Base-by-base conservation (phyloP, 2,329 filamentous ascomycete genomes). In the Capronia americana region DNA sequence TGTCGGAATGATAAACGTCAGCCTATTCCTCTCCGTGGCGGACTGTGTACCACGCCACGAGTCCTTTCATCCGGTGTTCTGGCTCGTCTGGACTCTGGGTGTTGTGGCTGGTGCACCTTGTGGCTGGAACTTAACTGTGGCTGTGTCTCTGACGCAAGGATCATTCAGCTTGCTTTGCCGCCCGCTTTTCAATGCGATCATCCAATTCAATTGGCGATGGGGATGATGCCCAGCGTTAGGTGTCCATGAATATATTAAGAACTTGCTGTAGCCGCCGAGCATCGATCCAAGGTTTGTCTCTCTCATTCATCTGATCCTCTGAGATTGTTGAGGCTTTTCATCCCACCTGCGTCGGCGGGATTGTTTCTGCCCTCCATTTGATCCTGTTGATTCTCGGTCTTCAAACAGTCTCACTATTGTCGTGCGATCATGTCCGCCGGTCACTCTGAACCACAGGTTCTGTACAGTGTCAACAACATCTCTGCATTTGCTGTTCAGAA, bases 401-500 rank as follows among this genome's bases (percentile, higher is more conserved):
- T 30, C 20, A 28, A 41, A 24, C 34, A 2, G 32, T 7, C 26
- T 24, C 34, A 34, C 57, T 10, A 58, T 30, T 41, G 12, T 3
- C 73, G 75, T 32, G 60, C 46, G n/a, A 64, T 44, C 61, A 76
- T 75, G 72, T 74, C 72, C 41, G 79, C 82, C 61, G 79, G 81
- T 66, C 84, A 85, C 73, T 80, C 84, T 74, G 84, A 87, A 65
- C 84, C 85, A 55, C 83, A 84, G 73, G 78, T 86, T 46, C 82
- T 87, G 64, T 86, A 84, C 74, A 70, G 68, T 46, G 70, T 98
- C 77, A 88, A 90, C 72, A 92, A 92, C 81, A 94, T 99, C 75
- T 90, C 89, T 71, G 95, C 94, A 70, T 97, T 92, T 81, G 92
- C 97, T 77, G 88, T 98, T 68, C 88, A 92, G 78, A 87, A 96